Conservation (phyloP, 2,329 filamentous ascomycete species). For the Xylariaceae sp. region DNA sequence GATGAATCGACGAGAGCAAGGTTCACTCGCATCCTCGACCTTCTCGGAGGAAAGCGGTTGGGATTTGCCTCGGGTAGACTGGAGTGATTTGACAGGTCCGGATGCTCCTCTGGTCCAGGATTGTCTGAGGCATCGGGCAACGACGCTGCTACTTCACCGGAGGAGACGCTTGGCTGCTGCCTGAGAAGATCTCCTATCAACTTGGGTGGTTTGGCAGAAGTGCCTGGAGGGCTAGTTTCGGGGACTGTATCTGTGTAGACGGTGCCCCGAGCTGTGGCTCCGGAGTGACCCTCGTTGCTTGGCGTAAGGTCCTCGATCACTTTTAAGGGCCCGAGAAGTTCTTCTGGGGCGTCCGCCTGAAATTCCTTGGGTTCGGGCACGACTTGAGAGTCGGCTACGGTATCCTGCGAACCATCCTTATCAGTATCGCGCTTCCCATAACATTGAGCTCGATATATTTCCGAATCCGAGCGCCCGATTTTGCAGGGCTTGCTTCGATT, state of each 20-base stretch:
- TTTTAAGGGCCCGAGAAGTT: conserved; percentile 1
- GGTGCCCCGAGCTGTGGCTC: conserved; percentile 1
- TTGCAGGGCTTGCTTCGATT: conserved; percentile 15
- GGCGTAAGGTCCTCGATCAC: conserved; percentile 1
- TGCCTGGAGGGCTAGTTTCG: conserved; percentile 27
- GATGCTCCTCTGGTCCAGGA: not conserved
- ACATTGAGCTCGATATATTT: conserved; percentile 12
- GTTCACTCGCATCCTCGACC: not conserved
- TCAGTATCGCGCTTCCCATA: conserved; percentile 11
- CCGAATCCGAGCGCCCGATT: conserved; percentile 4
- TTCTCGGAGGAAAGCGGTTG: no score
- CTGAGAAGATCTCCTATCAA: conserved; percentile 16
- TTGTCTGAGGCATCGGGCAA: conserved; percentile 15
- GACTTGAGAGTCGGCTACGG: conserved; percentile 28
- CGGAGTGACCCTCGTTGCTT: conserved; percentile 1
- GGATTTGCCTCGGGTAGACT: conserved; percentile 4
- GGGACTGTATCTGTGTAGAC: conserved; percentile 26
- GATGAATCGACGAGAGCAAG: conserved; percentile 13
- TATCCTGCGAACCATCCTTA: conserved; percentile 25
- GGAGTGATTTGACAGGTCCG: conserved; percentile 2
- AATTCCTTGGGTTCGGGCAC: conserved; percentile 3
- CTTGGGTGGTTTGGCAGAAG: conserved; percentile 17
- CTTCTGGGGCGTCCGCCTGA: conserved; percentile 1
- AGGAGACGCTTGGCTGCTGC: conserved; percentile 16
- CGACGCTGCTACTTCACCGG: conserved; percentile 13